These are phyloP conservation scores for Solanum hybrid DNA, from an alignment of 305 asterid genomes.

Conservation along the genomic window DNA sequence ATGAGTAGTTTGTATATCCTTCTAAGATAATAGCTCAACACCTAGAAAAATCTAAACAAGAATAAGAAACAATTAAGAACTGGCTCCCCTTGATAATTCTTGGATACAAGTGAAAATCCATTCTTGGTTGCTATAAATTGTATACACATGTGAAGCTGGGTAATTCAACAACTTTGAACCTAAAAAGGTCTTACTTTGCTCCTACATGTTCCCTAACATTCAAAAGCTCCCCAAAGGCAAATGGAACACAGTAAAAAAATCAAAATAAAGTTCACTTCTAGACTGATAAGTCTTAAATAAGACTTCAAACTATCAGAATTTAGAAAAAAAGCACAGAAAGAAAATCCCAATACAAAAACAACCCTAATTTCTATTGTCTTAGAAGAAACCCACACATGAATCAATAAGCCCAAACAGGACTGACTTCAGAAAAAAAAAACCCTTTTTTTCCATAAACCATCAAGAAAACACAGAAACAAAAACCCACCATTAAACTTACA, in stretches of 20 bases:
- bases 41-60: background rate
- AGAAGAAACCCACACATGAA: background rate
- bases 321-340: background rate
- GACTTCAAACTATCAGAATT: background rate
- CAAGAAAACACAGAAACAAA: background rate
- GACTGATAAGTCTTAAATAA: background rate
- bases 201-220: background rate
- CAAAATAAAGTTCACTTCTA: background rate
- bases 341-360: background rate
- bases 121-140: background rate
- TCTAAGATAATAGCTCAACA: background rate
- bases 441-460: background rate
- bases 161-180: background rate
- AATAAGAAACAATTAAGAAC: background rate
- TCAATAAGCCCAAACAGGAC: background rate
- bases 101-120: background rate
- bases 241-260: background rate
- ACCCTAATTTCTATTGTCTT: background rate
- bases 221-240: background rate
- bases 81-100: background rate
- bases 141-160: background rate
- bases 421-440: background rate
- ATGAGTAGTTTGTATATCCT: background rate
- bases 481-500: background rate
- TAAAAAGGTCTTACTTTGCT: background rate